Percentiles rank a stretch among this genome's conserved stretches.
Conservation (phyloP, 2,329 filamentous ascomycete species). For the Ceratocystiopsis minuta region DNA sequence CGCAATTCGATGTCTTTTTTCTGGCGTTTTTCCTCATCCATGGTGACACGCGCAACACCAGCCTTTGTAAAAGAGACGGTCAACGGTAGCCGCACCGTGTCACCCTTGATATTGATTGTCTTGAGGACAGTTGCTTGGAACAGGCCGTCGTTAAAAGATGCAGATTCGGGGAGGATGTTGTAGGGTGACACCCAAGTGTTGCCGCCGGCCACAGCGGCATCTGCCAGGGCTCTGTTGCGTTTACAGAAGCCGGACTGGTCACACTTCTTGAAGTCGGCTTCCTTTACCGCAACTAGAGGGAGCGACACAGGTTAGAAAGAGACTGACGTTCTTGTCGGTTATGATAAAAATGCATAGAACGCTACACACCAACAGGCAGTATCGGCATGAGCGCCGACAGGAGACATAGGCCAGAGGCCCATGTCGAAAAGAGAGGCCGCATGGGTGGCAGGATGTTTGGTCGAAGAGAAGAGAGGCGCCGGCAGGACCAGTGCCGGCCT, state of each 20-base stretch:
- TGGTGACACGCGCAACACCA: slow-evolving; percentile 66
- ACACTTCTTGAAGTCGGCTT: slow-evolving; percentile 95
- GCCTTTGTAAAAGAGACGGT: slow-evolving; percentile 80
- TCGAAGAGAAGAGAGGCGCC: background rate
- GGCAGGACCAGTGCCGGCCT: no score
- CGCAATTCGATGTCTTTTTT: slow-evolving; percentile 79
- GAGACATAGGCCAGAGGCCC: slow-evolving; percentile 46
- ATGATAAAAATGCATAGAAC: background rate
- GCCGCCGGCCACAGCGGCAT: slow-evolving; percentile 47
- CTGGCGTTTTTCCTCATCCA: slow-evolving; percentile 81
- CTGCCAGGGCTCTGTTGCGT: slow-evolving; percentile 79
- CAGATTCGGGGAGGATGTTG: slow-evolving; percentile 49
- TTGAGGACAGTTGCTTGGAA: slow-evolving; percentile 72
- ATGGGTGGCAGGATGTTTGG: slow-evolving; percentile 17
- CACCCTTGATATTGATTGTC: slow-evolving; percentile 43
- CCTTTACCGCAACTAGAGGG: slow-evolving; percentile 60
- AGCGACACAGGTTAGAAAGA: no score
- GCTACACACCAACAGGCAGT: no score
- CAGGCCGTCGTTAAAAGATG: slow-evolving; percentile 62
- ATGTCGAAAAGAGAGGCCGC: slow-evolving; percentile 31
- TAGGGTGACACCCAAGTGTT: slow-evolving; percentile 68
- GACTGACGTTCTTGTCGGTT: background rate
- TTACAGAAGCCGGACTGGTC: slow-evolving; percentile 93
- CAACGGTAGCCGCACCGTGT: slow-evolving; percentile 62
- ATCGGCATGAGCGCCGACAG: slow-evolving; percentile 33